A percentile compares a stretch with the other conserved stretches of the same genome.
Evolutionary conservation across 495 filamentous ascomycete species (phyloP).

Genomic region (Niebla homalea): DNA sequence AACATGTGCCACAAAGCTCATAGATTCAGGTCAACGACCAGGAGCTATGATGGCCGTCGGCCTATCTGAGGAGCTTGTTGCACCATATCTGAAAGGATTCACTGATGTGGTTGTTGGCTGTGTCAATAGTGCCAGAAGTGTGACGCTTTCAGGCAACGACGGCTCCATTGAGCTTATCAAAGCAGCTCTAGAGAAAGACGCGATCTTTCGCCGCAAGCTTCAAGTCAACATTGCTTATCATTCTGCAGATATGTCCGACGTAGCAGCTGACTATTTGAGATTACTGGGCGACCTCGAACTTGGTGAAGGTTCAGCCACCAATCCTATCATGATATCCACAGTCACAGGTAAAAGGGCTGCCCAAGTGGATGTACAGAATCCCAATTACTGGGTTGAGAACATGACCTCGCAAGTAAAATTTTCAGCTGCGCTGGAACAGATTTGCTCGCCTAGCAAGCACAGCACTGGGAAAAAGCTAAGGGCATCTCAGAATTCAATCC

Average conservation of each 20-base stretch:
- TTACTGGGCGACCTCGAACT: slow-evolving; percentile 20
- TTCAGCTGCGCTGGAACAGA: slow-evolving; percentile 15
- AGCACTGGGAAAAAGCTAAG: not conserved
- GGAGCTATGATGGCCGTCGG: slow-evolving; percentile 27
- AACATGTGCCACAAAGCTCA: slow-evolving; percentile 8
- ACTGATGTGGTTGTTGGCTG: slow-evolving; percentile 21
- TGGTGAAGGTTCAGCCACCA: slow-evolving; percentile 10
- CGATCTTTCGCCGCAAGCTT: slow-evolving; percentile 26
- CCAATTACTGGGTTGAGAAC: slow-evolving; percentile 34
- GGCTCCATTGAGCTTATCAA: slow-evolving; percentile 30
- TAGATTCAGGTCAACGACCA: not conserved
- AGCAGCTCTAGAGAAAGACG: slow-evolving; percentile 28
- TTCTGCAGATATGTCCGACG: slow-evolving; percentile 22
- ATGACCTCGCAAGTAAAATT: slow-evolving; percentile 30
- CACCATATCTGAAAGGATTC: slow-evolving; percentile 22
- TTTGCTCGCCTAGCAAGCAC: slow-evolving; percentile 2
- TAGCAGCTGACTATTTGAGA: slow-evolving; percentile 24
- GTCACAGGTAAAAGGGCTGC: slow-evolving; percentile 20
- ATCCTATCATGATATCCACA: slow-evolving; percentile 26
- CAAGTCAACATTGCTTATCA: slow-evolving; percentile 46
- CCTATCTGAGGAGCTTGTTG: slow-evolving; percentile 11
- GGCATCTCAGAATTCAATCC: slow-evolving; percentile 7
- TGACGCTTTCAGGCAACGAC: slow-evolving; percentile 26
- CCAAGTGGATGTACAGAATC: slow-evolving; percentile 8
- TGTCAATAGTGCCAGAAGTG: slow-evolving; percentile 22